Conservation (phyloP, 2,329 filamentous ascomycete species). For the Diaporthe velutina region DNA sequence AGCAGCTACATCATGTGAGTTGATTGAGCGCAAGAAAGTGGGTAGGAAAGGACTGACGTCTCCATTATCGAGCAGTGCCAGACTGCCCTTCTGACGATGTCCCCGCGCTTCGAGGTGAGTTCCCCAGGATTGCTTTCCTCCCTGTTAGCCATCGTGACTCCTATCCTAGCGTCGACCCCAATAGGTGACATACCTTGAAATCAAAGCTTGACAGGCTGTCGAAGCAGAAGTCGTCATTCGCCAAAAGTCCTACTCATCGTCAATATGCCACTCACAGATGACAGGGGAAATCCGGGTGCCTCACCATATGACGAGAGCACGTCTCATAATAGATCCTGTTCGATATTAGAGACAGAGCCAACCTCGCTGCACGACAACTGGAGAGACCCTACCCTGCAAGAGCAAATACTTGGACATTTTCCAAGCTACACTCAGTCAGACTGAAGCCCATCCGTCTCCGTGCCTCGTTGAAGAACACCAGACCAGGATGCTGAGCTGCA, state of each 20-base stretch:
- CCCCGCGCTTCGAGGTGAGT: slow-evolving; percentile 60
- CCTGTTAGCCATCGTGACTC: slow-evolving; percentile 19
- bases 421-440: slow-evolving; percentile 66
- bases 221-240: slow-evolving; percentile 68
- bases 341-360: not conserved
- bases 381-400: slow-evolving; percentile 62
- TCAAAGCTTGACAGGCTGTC: slow-evolving; percentile 67
- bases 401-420: slow-evolving; percentile 70
- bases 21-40: not conserved
- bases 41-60: slow-evolving; percentile 53
- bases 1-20: slow-evolving; percentile 36
- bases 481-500: slow-evolving; percentile 63
- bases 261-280: not conserved
- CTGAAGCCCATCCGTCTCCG: slow-evolving; percentile 70
- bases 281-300: slow-evolving; percentile 39
- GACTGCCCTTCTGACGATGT: slow-evolving; percentile 66
- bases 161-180: not conserved
- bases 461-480: slow-evolving; percentile 73
- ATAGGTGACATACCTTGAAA: slow-evolving; percentile 60
- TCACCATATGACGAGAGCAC: slow-evolving; percentile 64
- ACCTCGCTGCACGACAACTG: not conserved
- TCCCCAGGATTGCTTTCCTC: slow-evolving; percentile 55
- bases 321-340: slow-evolving; percentile 65
- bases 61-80: slow-evolving; percentile 71
- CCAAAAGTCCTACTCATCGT: slow-evolving; percentile 68